Percentiles rank a stretch among this genome's conserved stretches.
phyloP scores from a whole-genome alignment of 495 filamentous ascomycete species.

The Cercophora sp. region DNA sequence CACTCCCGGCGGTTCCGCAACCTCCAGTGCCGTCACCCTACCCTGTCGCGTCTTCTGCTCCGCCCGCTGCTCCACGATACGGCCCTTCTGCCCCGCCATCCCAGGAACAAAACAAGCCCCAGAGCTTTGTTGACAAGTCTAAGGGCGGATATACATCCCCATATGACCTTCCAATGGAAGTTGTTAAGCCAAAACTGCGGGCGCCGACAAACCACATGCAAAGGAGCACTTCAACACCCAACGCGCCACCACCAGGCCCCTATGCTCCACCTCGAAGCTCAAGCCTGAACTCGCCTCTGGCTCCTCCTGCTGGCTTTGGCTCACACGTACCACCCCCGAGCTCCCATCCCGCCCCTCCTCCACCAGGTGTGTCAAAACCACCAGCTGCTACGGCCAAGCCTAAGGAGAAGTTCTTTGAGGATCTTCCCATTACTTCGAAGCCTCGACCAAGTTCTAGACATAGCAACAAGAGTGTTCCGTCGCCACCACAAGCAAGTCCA shows the following conservation, averaged over 20 bases:
- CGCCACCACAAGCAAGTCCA: constrained; percentile 36
- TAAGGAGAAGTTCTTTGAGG: constrained; percentile 75
- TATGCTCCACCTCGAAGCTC: constrained; percentile 54
- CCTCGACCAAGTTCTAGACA: constrained; percentile 49
- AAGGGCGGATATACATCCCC: constrained; percentile 91
- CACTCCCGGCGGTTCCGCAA: constrained; percentile 19
- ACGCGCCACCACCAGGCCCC: constrained; percentile 42
- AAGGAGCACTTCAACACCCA: constrained; percentile 25
- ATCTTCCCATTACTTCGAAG: constrained; percentile 66
- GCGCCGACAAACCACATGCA: constrained; percentile 42
- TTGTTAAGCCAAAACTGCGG: constrained; percentile 64
- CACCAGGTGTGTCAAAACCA: constrained; percentile 21
- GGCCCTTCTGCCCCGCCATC: constrained; percentile 40
- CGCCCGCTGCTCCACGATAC: constrained; percentile 39
- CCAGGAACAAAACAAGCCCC: constrained; percentile 49
- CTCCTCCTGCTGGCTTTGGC: constrained; percentile 30
- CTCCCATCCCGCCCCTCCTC: constrained; percentile 31
- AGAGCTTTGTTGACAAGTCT: constrained; percentile 82
- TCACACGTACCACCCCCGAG: constrained; percentile 28
- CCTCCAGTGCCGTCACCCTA: constrained; percentile 30
- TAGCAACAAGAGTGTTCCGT: constrained; percentile 28
- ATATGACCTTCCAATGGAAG: constrained; percentile 90
- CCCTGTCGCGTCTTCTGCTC: constrained; percentile 34
- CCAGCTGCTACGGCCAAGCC: constrained; percentile 30
- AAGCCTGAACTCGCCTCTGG: constrained; percentile 49